These are phyloP conservation scores for Candida rishiriensis DNA, from an alignment of 805 yeast genomes.

Conservation along the genomic window DNA sequence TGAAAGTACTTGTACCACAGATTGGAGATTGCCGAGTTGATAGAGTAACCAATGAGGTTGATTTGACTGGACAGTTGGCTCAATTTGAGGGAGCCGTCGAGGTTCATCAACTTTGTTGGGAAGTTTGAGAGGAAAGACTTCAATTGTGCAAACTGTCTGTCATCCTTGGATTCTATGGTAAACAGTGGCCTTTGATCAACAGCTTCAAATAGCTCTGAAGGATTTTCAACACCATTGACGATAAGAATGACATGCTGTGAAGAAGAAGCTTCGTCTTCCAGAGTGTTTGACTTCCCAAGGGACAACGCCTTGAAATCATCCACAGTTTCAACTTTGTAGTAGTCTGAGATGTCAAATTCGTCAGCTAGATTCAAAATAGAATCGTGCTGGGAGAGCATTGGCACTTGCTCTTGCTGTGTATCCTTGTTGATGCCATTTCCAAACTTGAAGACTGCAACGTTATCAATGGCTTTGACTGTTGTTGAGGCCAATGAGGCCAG, in stretches of 20 bases:
- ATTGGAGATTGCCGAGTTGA: constrained; percentile 8
- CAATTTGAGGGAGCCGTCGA: constrained; percentile 12
- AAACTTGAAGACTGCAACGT: constrained; percentile 25
- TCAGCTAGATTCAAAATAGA: constrained; percentile 43
- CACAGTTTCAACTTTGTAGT: constrained; percentile 31
- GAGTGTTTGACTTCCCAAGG: constrained; percentile 14
- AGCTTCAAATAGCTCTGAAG: constrained; percentile 26
- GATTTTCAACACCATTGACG: constrained; percentile 39
- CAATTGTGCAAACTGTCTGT: constrained; percentile 14
- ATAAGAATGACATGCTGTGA: constrained; percentile 29
- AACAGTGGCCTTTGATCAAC: constrained; percentile 17
- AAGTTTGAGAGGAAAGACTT: constrained; percentile 21
- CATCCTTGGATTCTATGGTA: constrained; percentile 16
- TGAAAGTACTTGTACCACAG: constrained; percentile 26
- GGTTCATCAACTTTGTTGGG: constrained; percentile 19
- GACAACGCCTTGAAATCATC: constrained; percentile 19
- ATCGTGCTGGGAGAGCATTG: constrained; percentile 24
- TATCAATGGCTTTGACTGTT: constrained; percentile 15
- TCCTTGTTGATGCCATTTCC: constrained; percentile 3
- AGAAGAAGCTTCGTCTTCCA: constrained; percentile 1
- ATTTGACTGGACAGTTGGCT: constrained; percentile 26
- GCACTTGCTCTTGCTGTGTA: not conserved
- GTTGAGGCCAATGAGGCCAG: constrained; percentile 6
- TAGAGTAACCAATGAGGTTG: constrained; percentile 15
- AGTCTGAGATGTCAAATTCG: constrained; percentile 36